phyloP scores from a whole-genome alignment of 2,329 filamentous ascomycete genomes.

The Botrytis medusae region DNA sequence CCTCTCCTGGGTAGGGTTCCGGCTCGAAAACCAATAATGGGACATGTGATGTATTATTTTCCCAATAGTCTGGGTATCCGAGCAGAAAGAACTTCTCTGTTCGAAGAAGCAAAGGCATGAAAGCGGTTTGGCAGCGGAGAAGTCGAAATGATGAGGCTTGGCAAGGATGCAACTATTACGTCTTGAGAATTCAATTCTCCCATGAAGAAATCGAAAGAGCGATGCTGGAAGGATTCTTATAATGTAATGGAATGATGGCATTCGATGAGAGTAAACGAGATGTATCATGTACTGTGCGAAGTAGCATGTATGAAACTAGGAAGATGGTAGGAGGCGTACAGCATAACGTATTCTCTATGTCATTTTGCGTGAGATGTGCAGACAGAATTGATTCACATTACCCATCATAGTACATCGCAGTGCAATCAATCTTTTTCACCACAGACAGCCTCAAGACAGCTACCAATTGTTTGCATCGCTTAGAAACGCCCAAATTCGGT shows the following conservation, averaged over 20 bases:
- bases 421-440: too few species aligned
- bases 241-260: conserved; percentile 18
- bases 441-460: too few species aligned
- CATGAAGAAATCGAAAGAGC: not conserved
- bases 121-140: conserved; percentile 18
- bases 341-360: not conserved
- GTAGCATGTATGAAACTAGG: not conserved
- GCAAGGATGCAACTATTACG: conserved; percentile 20
- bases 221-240: not conserved
- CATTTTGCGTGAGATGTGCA: conserved; percentile 7
- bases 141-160: conserved; percentile 12
- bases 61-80: not conserved
- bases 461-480: not conserved
- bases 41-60: not conserved
- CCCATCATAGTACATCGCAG: not conserved
- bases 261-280: conserved; percentile 11
- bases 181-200: conserved; percentile 7
- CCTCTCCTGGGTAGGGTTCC: too few species aligned
- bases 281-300: not conserved
- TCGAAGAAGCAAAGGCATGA: not conserved
- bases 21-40: not conserved
- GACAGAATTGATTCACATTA: not conserved
- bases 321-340: not conserved
- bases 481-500: not conserved
- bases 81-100: not conserved